Evolutionary conservation across 305 asterid species (phyloP), one percentile per base, ranked within the genome.

Genomic region (Solanum hybrid): DNA sequence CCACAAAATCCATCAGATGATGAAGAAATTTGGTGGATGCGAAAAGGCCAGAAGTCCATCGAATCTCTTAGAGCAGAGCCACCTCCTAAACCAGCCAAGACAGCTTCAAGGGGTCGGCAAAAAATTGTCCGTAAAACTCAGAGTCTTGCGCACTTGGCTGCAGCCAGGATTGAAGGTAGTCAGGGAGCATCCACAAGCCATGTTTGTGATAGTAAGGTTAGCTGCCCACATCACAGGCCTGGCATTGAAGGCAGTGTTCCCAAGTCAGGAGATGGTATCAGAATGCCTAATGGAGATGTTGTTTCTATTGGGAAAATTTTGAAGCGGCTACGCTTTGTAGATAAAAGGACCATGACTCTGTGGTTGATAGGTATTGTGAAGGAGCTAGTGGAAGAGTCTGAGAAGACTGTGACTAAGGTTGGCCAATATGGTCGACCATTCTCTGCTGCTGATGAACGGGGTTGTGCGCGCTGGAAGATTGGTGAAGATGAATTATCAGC

Each of bases 151-250:
- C 99, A 98, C 86, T 93, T 98, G 91, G 99, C 98, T 88, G 96
- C 97, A 91, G 96, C 99, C 82, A 96, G 99, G 90, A 96, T 98
- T 93, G 99, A 97, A 92, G 95, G 99, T 91, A 98, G 99, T 91
- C 99, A 96, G 91, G 99, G 99, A 89, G 99, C 99, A 89, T 97
- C 99, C 67, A 94, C 99, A 3, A 98, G 99, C 92, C 99, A 98
- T 95, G 93, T 93, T 88, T 97, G 99, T 94, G 99, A 97, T 92
- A 95, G 90, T 91, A 95, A 93, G 95, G 86, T 92, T 81, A 93
- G 94, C 90, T 98, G 99, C 94, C 95, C 98, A 40, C 99, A 95
- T 90, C 99, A 98, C 39, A 93, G 93, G 91, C 91, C 92, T 87
- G 95, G 95, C 90, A 89, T 89, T 74, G 98, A 95, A 89, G 93